A percentile compares a stretch with the other conserved stretches of the same genome.
Conservation (phyloP, 2,329 filamentous ascomycete genomes). For the Bisporella sp. region DNA sequence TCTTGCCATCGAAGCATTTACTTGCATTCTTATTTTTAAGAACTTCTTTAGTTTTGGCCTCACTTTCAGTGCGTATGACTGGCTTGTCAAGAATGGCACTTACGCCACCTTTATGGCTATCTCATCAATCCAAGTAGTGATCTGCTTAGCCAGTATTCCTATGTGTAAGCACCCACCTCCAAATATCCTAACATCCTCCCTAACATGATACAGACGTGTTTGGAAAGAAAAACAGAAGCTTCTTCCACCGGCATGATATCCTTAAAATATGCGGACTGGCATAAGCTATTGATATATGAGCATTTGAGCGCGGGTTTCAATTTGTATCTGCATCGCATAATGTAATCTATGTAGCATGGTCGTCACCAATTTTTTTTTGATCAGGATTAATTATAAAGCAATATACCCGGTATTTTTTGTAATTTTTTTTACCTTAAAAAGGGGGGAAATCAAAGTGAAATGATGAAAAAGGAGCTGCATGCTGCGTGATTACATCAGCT, state of each 20-base stretch:
- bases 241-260: conserved; percentile 69
- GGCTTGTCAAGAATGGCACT: conserved; percentile 64
- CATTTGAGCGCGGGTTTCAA: background rate
- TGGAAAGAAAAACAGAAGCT: conserved; percentile 70
- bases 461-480: too few relatives aligned
- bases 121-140: conserved; percentile 66
- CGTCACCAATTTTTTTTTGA: too few relatives aligned
- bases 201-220: conserved; percentile 52
- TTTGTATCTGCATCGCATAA: too few relatives aligned
- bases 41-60: conserved; percentile 57
- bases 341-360: too few relatives aligned
- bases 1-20: conserved; percentile 81
- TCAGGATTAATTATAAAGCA: too few relatives aligned
- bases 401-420: too few relatives aligned
- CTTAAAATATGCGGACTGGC: conserved; percentile 30
- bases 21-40: conserved; percentile 85
- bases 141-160: conserved; percentile 70
- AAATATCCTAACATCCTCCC: too few relatives aligned
- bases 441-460: too few relatives aligned
- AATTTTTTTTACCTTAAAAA: too few relatives aligned
- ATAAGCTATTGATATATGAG: background rate
- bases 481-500: too few relatives aligned
- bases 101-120: conserved; percentile 60
- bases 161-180: conserved; percentile 55
- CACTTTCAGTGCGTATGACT: conserved; percentile 78